Conservation (phyloP, 805 yeast genomes). For the Pichia nanzhaoensis region DNA sequence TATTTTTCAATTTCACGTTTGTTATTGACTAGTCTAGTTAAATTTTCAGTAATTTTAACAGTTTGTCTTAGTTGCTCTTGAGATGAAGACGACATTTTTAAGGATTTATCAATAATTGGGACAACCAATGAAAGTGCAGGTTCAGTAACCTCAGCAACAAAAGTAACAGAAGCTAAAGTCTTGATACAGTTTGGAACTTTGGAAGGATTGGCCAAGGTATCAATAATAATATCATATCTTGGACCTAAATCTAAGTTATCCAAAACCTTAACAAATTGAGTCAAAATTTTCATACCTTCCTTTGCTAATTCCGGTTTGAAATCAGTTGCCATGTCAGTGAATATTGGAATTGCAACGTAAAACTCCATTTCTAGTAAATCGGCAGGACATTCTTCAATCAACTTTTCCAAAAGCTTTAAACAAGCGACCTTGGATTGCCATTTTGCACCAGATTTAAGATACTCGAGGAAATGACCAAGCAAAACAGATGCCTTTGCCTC, state of each 20-base stretch:
- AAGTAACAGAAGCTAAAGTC: constrained; percentile 86
- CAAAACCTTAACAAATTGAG: constrained; percentile 66
- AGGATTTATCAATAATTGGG: constrained; percentile 86
- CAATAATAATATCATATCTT: constrained; percentile 76
- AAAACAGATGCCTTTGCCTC: constrained; percentile 75
- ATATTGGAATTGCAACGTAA: constrained; percentile 69
- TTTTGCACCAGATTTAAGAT: constrained; percentile 77
- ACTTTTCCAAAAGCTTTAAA: constrained; percentile 61
- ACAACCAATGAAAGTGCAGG: constrained; percentile 86
- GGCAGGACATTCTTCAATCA: constrained; percentile 72
- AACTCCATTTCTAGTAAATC: constrained; percentile 82
- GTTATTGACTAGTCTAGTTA: constrained; percentile 92
- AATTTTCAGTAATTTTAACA: constrained; percentile 90
- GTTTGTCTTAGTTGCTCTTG: constrained; percentile 97
- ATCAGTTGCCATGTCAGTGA: constrained; percentile 88
- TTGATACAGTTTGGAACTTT: constrained; percentile 86
- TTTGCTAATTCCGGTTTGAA: constrained; percentile 94
- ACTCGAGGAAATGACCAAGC: constrained; percentile 51
- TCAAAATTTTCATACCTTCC: constrained; percentile 68
- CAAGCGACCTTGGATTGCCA: constrained; percentile 90
- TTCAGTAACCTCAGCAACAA: constrained; percentile 97
- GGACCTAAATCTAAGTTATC: constrained; percentile 91
- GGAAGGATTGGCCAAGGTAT: constrained; percentile 84
- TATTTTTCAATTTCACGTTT: constrained; percentile 83
- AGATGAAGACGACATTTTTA: constrained; percentile 79